Conservation (phyloP, 176 grass and related monocot species). For the Saccharum spontaneum region DNA sequence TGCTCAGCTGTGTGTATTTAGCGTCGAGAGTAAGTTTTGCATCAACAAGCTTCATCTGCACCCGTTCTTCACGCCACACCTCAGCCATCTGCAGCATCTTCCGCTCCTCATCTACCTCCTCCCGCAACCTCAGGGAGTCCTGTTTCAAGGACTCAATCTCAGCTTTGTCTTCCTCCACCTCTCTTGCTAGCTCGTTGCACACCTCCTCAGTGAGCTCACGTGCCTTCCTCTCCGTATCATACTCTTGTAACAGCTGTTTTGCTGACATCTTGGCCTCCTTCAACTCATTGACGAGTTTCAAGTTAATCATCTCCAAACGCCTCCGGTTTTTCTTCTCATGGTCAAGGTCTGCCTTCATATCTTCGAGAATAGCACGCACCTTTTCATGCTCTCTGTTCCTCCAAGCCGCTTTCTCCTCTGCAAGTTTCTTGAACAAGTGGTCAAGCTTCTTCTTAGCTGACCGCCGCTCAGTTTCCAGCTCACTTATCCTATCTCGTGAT, state of each 20-base stretch:
- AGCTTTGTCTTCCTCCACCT: conserved; percentile 93
- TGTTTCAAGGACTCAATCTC: conserved; percentile 84
- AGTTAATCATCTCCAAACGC: conserved; percentile 68
- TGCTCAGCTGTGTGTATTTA: conserved; percentile 67
- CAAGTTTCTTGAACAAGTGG: conserved; percentile 85
- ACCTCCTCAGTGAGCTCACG: conserved; percentile 89
- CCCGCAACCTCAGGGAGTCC: conserved; percentile 62
- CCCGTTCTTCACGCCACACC: conserved; percentile 95
- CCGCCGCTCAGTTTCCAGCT: conserved; percentile 69
- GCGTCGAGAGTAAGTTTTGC: conserved; percentile 88
- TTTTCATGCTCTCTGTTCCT: conserved; percentile 88
- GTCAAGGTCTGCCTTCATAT: conserved; percentile 85
- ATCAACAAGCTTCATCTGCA: conserved; percentile 97
- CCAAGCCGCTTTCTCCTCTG: conserved; percentile 92
- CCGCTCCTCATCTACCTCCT: conserved; percentile 87
- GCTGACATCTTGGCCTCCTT: conserved; percentile 73
- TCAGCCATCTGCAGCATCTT: conserved; percentile 99
- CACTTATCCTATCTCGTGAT: conserved; percentile 52
- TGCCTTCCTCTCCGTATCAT: conserved; percentile 74
- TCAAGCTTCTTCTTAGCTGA: conserved; percentile 90
- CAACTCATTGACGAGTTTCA: conserved; percentile 79
- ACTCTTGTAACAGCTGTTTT: conserved; percentile 81
- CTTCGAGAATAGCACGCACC: conserved; percentile 72
- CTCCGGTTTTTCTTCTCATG: conserved; percentile 81
- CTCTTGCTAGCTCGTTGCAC: conserved; percentile 88